Base-by-base conservation (phyloP, 2,329 filamentous ascomycete species). In the Dactylellina cionopaga region DNA sequence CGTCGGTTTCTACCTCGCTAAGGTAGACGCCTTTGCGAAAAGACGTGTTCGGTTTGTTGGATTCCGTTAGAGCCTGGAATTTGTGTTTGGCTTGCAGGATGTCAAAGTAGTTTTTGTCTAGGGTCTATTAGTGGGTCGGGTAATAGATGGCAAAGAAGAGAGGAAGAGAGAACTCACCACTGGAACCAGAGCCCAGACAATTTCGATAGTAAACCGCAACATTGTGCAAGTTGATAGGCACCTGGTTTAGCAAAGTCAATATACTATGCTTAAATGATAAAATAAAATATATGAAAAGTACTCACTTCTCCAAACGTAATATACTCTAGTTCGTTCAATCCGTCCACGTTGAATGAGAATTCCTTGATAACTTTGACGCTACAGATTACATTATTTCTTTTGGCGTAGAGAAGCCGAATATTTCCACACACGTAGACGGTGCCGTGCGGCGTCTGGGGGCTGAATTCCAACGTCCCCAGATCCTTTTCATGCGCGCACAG, bases 11-110 rank as follows among this genome's bases (percentile, higher is more conserved):
- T 25, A 60, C 56, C 19, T 60, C 56, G 19, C 41, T 49, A 19
- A 60, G 56, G 43, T 60, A 60, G 56, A 60, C 33, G 4, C 56
- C 56, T 43, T 60, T 60, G 25, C 56, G 56, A 43, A 60, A 60
- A 49, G 56, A 22, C n/a, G 41, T 60, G 7, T 43, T 43, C n/a
- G 56, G 17, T 31, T 60, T 60, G 43, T 60, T 60, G 2, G 56
- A 60, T 49, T 60, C 56, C 56, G 56, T 60, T 27, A 60, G 25
- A 37, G 56, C 41, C 19, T 60, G 56, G 19, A 60, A 60, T 39
- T 49, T 49, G 56, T 60, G 56, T 27, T 39, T 60, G 19, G 27
- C 13, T 49, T 47, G 41, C 10, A 60, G 43, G 27, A 49, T 37
- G 25, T 60, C 27, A 19, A 60, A 60, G 31, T 49, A 49, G 27